Percentiles rank a stretch among this genome's conserved stretches.
Evolutionary conservation across 2,329 filamentous ascomycete genomes (phyloP).

Genomic region (Aspergillus pseudonomiae): DNA sequence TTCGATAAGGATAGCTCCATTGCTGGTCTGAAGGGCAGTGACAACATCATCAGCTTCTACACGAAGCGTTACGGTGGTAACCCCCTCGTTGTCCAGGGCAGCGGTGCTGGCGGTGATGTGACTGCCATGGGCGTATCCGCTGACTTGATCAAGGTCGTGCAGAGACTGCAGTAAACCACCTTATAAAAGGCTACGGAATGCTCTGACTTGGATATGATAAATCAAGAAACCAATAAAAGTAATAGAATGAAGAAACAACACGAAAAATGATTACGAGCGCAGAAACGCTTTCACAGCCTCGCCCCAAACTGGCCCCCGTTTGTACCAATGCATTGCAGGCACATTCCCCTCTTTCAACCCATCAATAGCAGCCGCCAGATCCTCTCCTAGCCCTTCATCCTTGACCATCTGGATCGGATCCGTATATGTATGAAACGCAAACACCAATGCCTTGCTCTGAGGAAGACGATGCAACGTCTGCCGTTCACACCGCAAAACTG

Average conservation of each 20-base stretch:
- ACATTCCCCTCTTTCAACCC: conserved; percentile 60
- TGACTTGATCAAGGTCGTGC: conserved; percentile 86
- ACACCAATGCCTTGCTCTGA: conserved; percentile 57
- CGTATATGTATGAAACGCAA: conserved; percentile 65
- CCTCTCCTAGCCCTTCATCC: conserved; percentile 58
- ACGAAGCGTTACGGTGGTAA: conserved; percentile 91
- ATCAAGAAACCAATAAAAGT: background rate
- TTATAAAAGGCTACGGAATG: background rate
- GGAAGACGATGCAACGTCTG: conserved; percentile 65
- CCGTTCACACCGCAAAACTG: conserved; percentile 58
- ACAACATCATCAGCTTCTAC: conserved; percentile 99
- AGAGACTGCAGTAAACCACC: conserved; percentile 61
- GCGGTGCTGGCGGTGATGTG: conserved; percentile 89
- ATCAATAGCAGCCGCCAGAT: conserved; percentile 61
- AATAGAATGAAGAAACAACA: conserved; percentile 5
- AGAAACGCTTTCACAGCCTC: conserved; percentile 57
- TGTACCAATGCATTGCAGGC: conserved; percentile 62
- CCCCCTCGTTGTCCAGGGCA: conserved; percentile 91
- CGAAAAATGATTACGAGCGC: conserved; percentile 21
- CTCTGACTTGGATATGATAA: background rate
- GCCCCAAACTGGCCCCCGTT: conserved; percentile 60
- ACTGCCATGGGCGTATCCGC: conserved; percentile 98
- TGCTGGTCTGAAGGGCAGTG: conserved; percentile 91
- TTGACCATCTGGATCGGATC: conserved; percentile 60
- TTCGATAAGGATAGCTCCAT: conserved; percentile 89